Evolutionary conservation across 2,329 filamentous ascomycete genomes (phyloP).

Genomic region (Mycocentrospora acerina): DNA sequence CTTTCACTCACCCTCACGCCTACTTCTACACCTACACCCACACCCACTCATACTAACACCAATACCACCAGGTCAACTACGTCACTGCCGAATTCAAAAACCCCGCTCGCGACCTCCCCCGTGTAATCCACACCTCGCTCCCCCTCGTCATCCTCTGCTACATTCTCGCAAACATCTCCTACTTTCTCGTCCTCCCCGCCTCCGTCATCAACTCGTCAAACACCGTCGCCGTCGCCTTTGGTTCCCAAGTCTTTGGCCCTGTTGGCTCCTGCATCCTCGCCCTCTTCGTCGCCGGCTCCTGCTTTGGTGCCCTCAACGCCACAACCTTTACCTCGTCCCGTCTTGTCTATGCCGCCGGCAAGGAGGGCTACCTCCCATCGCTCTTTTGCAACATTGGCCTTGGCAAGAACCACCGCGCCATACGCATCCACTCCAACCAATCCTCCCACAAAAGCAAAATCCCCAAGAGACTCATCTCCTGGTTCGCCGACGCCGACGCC

Average conservation of each 20-base stretch:
- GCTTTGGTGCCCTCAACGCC: constrained; percentile 92
- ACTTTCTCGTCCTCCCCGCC: constrained; percentile 88
- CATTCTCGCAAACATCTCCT: constrained; percentile 85
- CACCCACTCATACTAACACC: constrained; percentile 20
- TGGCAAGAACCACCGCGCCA: constrained; percentile 45
- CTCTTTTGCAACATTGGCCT: constrained; percentile 83
- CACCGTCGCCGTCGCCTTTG: constrained; percentile 95
- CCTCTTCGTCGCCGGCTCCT: constrained; percentile 85
- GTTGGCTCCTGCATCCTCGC: constrained; percentile 81
- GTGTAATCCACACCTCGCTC: constrained; percentile 95
- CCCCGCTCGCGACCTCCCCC: constrained; percentile 82
- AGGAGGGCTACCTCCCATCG: constrained; percentile 87
- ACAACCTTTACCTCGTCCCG: constrained; percentile 91
- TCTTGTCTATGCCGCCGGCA: constrained; percentile 89
- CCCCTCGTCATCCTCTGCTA: constrained; percentile 90
- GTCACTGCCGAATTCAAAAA: constrained; percentile 97
- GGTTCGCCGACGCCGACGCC: constrained; percentile 62
- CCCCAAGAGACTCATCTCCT: constrained; percentile 24
- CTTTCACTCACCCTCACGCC: constrained; percentile 19
- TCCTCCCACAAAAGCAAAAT: constrained; percentile 8
- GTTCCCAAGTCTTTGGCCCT: constrained; percentile 83
- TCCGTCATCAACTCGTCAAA: constrained; percentile 81
- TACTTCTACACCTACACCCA: neutral
- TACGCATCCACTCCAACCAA: constrained; percentile 31
- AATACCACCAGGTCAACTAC: constrained; percentile 77